Evolutionary conservation across 2,329 filamentous ascomycete species (phyloP).

Genomic region (Rutstroemia sydowiana): DNA sequence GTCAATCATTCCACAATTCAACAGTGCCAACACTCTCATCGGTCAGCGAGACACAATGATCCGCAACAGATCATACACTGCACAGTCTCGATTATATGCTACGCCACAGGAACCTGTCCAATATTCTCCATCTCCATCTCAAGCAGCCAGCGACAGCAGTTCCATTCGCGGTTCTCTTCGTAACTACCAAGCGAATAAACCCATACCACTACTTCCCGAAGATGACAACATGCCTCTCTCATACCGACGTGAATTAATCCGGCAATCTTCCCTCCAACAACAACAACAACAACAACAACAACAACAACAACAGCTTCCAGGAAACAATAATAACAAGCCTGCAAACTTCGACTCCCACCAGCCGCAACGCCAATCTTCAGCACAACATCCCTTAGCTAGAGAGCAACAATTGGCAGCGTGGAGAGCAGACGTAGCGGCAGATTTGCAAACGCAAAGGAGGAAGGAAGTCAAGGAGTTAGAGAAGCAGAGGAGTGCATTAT

Average conservation of each 20-base stretch:
- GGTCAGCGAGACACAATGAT: constrained; percentile 47
- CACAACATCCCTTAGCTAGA: constrained; percentile 39
- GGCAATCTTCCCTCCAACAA: constrained; percentile 27
- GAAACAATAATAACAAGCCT: constrained; percentile 17
- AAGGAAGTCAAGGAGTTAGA: constrained; percentile 37
- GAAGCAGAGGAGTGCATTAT: constrained; percentile 46
- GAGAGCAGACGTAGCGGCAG: constrained; percentile 56
- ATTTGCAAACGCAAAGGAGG: constrained; percentile 40
- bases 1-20: no score
- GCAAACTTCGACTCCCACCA: constrained; percentile 46
- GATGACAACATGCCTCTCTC: constrained; percentile 66
- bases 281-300: constrained; percentile 18
- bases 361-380: constrained; percentile 40
- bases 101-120: constrained; percentile 4
- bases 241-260: constrained; percentile 55
- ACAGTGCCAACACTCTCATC: constrained; percentile 42
- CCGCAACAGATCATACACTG: constrained; percentile 25
- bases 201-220: constrained; percentile 35
- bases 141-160: constrained; percentile 34
- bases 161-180: constrained; percentile 31
- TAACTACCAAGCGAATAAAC: no score
- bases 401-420: constrained; percentile 59
- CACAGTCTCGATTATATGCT: constrained; percentile 11
- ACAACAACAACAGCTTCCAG: constrained; percentile 13
- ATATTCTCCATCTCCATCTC: constrained; percentile 14